Conservation (phyloP, 1,139 yeast genomes). For the Blastobotrys ciferrii region DNA sequence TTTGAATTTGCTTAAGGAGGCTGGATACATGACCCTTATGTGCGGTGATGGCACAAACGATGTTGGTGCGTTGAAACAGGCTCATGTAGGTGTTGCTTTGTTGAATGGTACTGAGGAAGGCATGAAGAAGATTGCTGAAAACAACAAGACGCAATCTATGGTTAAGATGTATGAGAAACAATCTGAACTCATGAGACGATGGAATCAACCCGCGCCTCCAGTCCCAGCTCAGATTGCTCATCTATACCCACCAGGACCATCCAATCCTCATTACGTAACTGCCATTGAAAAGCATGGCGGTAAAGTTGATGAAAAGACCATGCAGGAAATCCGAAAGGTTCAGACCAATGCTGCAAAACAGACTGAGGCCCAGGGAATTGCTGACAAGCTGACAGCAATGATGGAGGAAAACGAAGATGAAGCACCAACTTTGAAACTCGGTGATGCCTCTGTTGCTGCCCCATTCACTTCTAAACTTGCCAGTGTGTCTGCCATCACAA, state of each 20-base stretch:
- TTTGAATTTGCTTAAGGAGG: constrained; percentile 74
- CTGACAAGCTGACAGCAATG: constrained; percentile 71
- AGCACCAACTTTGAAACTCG: constrained; percentile 89
- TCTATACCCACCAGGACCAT: constrained; percentile 92
- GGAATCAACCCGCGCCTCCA: constrained; percentile 72
- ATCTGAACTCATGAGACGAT: constrained; percentile 67
- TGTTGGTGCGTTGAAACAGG: constrained; percentile 98
- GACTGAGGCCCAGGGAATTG: constrained; percentile 53
- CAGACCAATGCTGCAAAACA: constrained; percentile 34
- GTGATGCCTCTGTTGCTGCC: constrained; percentile 99
- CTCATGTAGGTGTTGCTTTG: constrained; percentile 95
- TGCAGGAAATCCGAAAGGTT: constrained; percentile 55
- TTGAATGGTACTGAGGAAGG: constrained; percentile 96
- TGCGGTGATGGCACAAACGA: constrained; percentile 99
- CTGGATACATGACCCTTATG: constrained; percentile 94
- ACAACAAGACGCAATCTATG: constrained; percentile 63
- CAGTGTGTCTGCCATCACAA: constrained; percentile 88
- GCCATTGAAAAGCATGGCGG: constrained; percentile 85
- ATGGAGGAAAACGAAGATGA: constrained; percentile 76
- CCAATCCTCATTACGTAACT: constrained; percentile 81
- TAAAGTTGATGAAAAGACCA: constrained; percentile 50
- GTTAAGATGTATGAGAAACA: constrained; percentile 81
- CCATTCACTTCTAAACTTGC: constrained; percentile 96
- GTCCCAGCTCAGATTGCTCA: constrained; percentile 89
- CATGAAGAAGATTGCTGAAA: constrained; percentile 83